Conservation (phyloP, 495 filamentous ascomycete genomes). For the Trypethelium eluteriae region DNA sequence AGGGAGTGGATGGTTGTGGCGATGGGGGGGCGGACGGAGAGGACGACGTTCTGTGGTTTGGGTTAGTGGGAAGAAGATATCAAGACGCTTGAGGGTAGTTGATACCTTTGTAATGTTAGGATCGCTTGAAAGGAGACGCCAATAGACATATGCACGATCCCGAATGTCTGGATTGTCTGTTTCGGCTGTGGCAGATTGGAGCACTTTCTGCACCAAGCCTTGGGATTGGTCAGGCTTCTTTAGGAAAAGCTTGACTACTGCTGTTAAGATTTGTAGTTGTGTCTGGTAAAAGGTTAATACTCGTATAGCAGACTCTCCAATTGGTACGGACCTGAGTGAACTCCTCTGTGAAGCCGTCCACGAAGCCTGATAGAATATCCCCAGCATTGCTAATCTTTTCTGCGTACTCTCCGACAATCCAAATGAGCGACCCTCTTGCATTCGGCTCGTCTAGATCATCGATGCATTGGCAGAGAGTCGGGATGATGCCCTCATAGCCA, state of each 20-base stretch:
- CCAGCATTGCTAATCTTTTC: conserved; percentile 98
- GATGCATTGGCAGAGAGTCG: conserved; percentile 90
- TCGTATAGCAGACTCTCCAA: conserved; percentile 5
- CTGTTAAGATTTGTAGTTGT: conserved; percentile 90
- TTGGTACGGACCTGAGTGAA: conserved; percentile 61
- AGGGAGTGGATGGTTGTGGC: conserved; percentile 85
- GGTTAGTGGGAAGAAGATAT: background rate
- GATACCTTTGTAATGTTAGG: conserved; percentile 72
- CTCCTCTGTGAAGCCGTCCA: conserved; percentile 87
- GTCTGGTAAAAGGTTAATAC: conserved; percentile 47
- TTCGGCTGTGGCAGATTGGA: conserved; percentile 84
- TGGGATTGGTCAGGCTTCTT: conserved; percentile 88
- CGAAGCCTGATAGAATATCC: conserved; percentile 77
- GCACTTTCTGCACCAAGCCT: conserved; percentile 82
- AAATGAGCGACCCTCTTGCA: conserved; percentile 85
- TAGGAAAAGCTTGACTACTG: conserved; percentile 93
- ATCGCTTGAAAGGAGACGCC: conserved; percentile 92
- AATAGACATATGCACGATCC: conserved; percentile 96
- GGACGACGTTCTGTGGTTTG: conserved; percentile 62
- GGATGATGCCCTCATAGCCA: conserved; percentile 95
- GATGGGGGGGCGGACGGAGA: conserved; percentile 91
- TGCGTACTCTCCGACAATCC: conserved; percentile 98
- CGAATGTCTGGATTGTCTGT: conserved; percentile 97
- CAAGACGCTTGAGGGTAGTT: background rate
- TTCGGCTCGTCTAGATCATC: conserved; percentile 95